Percentiles rank a stretch among this genome's conserved stretches.
These are phyloP conservation scores for Simplicillium aogashimaense DNA, from an alignment of 2,329 filamentous ascomycete species.

Conservation along the genomic window DNA sequence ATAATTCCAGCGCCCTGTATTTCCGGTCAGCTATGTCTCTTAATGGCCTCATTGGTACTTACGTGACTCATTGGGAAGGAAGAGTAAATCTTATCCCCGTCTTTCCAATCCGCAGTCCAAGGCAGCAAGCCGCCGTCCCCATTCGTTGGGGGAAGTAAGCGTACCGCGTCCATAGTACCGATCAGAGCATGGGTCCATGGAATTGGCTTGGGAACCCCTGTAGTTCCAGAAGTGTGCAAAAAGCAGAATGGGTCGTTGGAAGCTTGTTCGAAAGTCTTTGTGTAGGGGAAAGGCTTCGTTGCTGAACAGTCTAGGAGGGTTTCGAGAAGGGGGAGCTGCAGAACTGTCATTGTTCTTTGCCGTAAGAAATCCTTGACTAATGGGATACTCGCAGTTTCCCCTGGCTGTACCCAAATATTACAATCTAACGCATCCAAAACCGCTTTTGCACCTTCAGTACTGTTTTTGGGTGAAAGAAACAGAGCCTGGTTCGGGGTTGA, in stretches of 20 bases:
- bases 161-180: slow-evolving; percentile 24
- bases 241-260: slow-evolving; percentile 23
- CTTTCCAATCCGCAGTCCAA: slow-evolving; percentile 18
- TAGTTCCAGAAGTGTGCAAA: slow-evolving; percentile 31
- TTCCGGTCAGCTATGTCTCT: no score
- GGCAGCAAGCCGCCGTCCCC: slow-evolving; percentile 17
- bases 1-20: slow-evolving; percentile 27
- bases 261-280: slow-evolving; percentile 20
- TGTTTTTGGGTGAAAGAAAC: slow-evolving; percentile 24
- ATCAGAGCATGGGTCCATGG: slow-evolving; percentile 20
- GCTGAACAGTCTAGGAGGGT: slow-evolving; percentile 14
- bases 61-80: slow-evolving; percentile 26
- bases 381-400: slow-evolving; percentile 8
- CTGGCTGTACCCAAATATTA: slow-evolving; percentile 17
- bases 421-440: slow-evolving; percentile 21
- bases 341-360: slow-evolving; percentile 15
- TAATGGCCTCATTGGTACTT: slow-evolving; percentile 6
- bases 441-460: slow-evolving; percentile 17
- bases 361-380: slow-evolving; percentile 14
- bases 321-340: slow-evolving; percentile 17
- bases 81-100: slow-evolving; percentile 19
- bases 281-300: slow-evolving; percentile 15
- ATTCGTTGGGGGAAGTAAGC: slow-evolving; percentile 19
- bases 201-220: slow-evolving; percentile 31
- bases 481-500: slow-evolving; percentile 13